Evolutionary conservation across 2,329 filamentous ascomycete genomes (phyloP), one percentile per base, ranked within the genome.

Genomic region (Cyanodermella asteris): DNA sequence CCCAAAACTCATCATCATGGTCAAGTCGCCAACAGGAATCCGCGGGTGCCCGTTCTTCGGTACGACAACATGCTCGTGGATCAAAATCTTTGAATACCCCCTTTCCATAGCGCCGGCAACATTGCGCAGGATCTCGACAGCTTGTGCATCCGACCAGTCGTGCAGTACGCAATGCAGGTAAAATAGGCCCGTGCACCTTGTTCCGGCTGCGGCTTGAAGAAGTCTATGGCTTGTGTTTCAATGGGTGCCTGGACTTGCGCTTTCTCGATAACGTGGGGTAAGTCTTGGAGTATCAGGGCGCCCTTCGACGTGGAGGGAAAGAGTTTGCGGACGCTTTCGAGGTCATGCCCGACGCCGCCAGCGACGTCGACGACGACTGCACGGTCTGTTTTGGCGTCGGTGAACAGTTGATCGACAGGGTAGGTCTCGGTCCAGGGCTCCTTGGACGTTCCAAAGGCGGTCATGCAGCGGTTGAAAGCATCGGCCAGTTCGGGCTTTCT

Each of bases 1-100:
- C 30, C 50, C 50, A 20, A 49, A 46, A 5, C 31, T 33, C 33
- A 47, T 40, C 33, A 39, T 23, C 47, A 50, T 48, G 2, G 40
- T 43, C 32, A 51, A 23, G 30, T 50, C 46, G 12, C 42, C 31
- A 4, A 34, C 40, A 5, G 48, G 36, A 9, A 46, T 18, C 5
- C 42, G 16, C 4, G 30, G 27, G 29, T 45, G 40, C 21, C 31
- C 21, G 5, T 28, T 18, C 12, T 22, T n/a, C 1, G 34, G 29
- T 6, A 40, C 30, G 12, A 48, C 28, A 6, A 50, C 37, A 3
- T 32, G 36, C 19, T 49, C 45, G 37, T 45, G 45, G 15, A 50
- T 36, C 2, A 47, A 15, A 12, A 43, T 31, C n/a, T 28, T 20
- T 8, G 35, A 28, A 3, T 18, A 16, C 32, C 7, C 29, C 36